Conservation (phyloP, 2,329 filamentous ascomycete species). For the Xenoacremonium recifei region DNA sequence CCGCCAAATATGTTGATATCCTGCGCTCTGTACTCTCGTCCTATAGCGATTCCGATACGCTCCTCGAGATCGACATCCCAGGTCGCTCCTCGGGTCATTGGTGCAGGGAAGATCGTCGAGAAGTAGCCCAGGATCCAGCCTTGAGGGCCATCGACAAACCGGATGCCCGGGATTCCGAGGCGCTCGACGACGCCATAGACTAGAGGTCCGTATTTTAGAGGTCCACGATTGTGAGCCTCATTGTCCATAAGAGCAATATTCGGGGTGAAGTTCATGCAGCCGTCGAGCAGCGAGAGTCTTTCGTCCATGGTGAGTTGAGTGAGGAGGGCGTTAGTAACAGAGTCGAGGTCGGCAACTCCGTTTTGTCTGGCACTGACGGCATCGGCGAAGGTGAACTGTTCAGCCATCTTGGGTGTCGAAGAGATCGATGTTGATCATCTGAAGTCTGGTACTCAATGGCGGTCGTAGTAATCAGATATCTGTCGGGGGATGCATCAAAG, state of each 20-base stretch:
- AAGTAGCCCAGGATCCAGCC: slow-evolving; percentile 13
- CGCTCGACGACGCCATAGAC: slow-evolving; percentile 15
- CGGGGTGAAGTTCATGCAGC: slow-evolving; percentile 7
- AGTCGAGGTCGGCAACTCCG: background rate
- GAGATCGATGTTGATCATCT: too few relatives aligned
- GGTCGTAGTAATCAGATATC: too few relatives aligned
- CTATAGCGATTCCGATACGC: slow-evolving; percentile 17
- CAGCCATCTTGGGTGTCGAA: background rate
- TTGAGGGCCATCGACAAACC: slow-evolving; percentile 16
- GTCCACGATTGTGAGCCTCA: slow-evolving; percentile 3
- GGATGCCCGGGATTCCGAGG: slow-evolving; percentile 14
- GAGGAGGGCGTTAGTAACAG: background rate
- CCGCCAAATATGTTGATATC: slow-evolving; percentile 20
- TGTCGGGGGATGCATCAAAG: too few relatives aligned
- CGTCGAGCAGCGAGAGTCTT: slow-evolving; percentile 6
- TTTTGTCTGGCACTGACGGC: slow-evolving; percentile 30
- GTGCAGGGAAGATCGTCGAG: slow-evolving; percentile 16
- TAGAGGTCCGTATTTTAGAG: slow-evolving; percentile 6
- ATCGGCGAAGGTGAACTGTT: background rate
- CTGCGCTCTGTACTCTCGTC: slow-evolving; percentile 14
- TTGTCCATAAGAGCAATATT: slow-evolving; percentile 3
- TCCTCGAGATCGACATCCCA: slow-evolving; percentile 19
- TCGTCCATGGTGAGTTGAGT: slow-evolving; percentile 1
- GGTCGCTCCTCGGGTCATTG: slow-evolving; percentile 20
- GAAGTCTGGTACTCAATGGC: too few relatives aligned